Conservation (phyloP, 768 basidiomycete genomes). For the Saitozyma podzolica region DNA sequence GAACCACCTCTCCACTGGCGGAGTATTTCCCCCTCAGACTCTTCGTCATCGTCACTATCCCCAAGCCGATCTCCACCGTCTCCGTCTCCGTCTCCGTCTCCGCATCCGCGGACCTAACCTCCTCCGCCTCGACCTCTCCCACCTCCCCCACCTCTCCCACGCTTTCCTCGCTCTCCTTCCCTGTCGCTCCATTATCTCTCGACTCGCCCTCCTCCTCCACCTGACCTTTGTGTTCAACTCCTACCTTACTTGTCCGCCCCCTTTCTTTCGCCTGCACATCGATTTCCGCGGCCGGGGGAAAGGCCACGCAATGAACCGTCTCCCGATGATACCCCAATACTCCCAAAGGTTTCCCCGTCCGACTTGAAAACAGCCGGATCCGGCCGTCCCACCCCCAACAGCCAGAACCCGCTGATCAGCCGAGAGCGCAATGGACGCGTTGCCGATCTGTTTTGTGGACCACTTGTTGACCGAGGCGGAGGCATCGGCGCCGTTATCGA, state of each 20-base stretch:
- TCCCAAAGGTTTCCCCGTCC: conserved; percentile 77
- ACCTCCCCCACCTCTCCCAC: too few species aligned
- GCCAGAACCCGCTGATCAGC: conserved; percentile 78
- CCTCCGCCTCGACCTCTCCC: background rate
- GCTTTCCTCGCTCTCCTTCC: conserved; percentile 5
- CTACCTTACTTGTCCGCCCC: background rate
- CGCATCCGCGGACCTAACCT: conserved; percentile 8
- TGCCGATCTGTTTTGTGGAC: conserved; percentile 76
- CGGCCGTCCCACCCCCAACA: conserved; percentile 92
- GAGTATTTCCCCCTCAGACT: conserved; percentile 55
- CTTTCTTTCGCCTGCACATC: background rate
- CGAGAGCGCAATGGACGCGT: conserved; percentile 71
- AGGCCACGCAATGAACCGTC: conserved; percentile 71
- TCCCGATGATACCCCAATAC: conserved; percentile 79
- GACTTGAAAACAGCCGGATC: conserved; percentile 77
- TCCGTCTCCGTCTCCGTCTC: conserved; percentile 44
- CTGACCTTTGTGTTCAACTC: too few species aligned
- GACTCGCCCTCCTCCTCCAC: too few species aligned
- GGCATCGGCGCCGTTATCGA: conserved; percentile 40
- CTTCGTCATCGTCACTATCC: conserved; percentile 62
- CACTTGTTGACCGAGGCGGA: conserved; percentile 50
- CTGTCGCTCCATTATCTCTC: background rate
- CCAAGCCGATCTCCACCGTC: conserved; percentile 56
- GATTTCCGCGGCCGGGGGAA: conserved; percentile 47
- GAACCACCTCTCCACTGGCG: conserved; percentile 62